Evolutionary conservation across 2,329 filamentous ascomycete species (phyloP).

Genomic region (Trichoderma harzianum): DNA sequence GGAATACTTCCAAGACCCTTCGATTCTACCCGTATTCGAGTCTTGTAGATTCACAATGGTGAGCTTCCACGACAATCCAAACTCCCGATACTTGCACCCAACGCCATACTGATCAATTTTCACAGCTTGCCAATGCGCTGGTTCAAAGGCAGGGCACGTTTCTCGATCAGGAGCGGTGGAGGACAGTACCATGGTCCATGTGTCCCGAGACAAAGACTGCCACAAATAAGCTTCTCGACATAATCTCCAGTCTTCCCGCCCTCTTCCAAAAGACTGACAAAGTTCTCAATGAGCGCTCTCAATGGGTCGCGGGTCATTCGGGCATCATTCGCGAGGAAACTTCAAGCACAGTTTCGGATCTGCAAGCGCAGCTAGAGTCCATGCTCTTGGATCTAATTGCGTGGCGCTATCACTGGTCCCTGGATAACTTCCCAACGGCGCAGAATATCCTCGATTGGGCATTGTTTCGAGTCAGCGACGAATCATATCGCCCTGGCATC

Average conservation of each 20-base stretch:
- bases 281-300: constrained; percentile 1
- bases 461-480: background rate
- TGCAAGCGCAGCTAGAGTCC: background rate
- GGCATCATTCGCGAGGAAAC: background rate
- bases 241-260: background rate
- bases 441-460: background rate
- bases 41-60: constrained; percentile 2
- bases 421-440: background rate
- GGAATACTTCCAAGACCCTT: background rate
- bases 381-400: background rate
- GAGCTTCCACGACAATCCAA: background rate
- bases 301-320: background rate
- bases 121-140: background rate
- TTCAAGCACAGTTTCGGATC: background rate
- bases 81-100: background rate
- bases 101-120: background rate
- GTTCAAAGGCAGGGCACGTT: background rate
- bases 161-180: background rate
- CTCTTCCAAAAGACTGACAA: background rate
- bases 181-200: background rate
- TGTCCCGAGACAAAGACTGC: background rate
- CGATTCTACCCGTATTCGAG: background rate
- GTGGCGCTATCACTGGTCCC: background rate
- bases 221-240: background rate
- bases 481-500: background rate